Evolutionary conservation across 2,329 filamentous ascomycete species (phyloP), one percentile per base, ranked within the genome.

Genomic region (Paradendryphiella salina): DNA sequence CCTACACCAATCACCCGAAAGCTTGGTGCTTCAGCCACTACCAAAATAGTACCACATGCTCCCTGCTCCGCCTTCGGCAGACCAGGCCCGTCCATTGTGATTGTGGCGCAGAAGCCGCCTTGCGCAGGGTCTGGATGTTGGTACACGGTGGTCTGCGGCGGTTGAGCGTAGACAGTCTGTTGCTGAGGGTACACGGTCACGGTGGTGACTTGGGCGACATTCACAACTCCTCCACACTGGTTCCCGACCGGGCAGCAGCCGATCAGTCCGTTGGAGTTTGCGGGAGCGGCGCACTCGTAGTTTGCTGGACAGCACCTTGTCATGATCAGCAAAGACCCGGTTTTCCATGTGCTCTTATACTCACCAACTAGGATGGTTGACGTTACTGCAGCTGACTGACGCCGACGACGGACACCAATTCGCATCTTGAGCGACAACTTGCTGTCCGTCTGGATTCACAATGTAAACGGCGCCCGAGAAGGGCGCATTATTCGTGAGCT

Each of bases 291-390:
- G 54, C 72, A 75, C 10, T 63, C 64, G 51, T 71, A 72, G 20
- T 60, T 60, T 38, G 57, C 59, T 9, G 72, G 69, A 48, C 72
- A 75, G 54, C 72, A 75, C 71, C 72, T 74, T 23, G 15, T 7
- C n/a, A 20, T 36, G 37, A 36, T 51, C 20, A 51, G 37, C 37
- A 47, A 3, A 15, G 18, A 18, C 28, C 17, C 14, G 17, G 31
- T 35, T n/a, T 15, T 33, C 6, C 31, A 6, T 34, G 14, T 37
- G 11, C 28, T 7, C 2, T 2, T 14, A 4, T 35, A 50, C 73
- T 56, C 59, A 78, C 77, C 75, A 79, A 45, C 73, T 72, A 5
- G 74, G 67, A 35, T 75, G 67, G 28, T 70, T 63, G 39, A 79
- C 75, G 23, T 64, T 71, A 36, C 67, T 71, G 58, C 77, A 79